Evolutionary conservation across 2,329 filamentous ascomycete genomes (phyloP).

Genomic region (Tolypocladium ovalisporum): DNA sequence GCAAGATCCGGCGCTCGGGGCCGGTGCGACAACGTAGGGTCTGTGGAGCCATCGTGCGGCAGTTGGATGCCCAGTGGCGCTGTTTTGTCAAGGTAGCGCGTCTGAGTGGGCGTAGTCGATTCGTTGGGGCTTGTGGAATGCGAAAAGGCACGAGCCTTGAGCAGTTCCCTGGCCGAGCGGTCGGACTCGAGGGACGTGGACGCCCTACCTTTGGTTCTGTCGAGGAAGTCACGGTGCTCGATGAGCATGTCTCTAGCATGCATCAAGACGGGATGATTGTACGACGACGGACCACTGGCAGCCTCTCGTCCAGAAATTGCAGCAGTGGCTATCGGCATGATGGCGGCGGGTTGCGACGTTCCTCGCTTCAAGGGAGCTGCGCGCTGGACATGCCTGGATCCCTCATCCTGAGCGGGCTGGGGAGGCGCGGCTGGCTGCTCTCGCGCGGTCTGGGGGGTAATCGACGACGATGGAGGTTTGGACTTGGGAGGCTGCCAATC

Average conservation of each 20-base stretch:
- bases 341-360: constrained; percentile 14
- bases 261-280: constrained; percentile 17
- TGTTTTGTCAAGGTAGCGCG: constrained; percentile 8
- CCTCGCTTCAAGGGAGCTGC: constrained; percentile 21
- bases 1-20: constrained; percentile 31
- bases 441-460: neutral
- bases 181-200: constrained; percentile 25
- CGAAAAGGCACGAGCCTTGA: constrained; percentile 13
- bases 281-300: constrained; percentile 20
- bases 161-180: constrained; percentile 11
- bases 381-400: constrained; percentile 21
- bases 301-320: constrained; percentile 15
- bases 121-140: constrained; percentile 17
- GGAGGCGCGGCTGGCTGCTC: neutral
- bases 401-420: constrained; percentile 20
- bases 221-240: constrained; percentile 21
- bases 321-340: constrained; percentile 19
- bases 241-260: constrained; percentile 25
- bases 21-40: constrained; percentile 13
- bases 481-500: neutral
- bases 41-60: constrained; percentile 6
- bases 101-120: constrained; percentile 11
- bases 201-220: constrained; percentile 15
- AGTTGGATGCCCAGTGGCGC: constrained; percentile 4
- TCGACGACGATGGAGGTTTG: neutral